A percentile compares a stretch with the other conserved stretches of the same genome.
Conservation (phyloP, 768 basidiomycete genomes). For the Kondoa subrosea region DNA sequence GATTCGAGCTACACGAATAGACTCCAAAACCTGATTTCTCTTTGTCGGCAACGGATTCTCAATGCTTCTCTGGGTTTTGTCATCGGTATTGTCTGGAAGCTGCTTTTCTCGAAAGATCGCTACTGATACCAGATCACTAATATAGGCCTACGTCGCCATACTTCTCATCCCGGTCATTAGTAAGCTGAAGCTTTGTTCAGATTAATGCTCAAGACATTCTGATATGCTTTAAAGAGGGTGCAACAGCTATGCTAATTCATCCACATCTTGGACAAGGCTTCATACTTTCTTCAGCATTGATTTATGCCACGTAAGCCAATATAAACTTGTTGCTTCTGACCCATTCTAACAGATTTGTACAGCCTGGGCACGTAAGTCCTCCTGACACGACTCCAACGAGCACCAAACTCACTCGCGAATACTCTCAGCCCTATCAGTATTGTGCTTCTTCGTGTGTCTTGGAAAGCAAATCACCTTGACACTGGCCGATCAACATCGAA, state of each 20-base stretch:
- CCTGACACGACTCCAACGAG: background rate
- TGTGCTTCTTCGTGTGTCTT: background rate
- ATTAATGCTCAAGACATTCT: background rate
- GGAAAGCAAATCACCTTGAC: background rate
- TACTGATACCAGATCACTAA: background rate
- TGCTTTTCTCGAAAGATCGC: background rate
- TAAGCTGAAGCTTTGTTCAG: background rate
- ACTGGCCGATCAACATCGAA: background rate
- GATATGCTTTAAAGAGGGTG: background rate
- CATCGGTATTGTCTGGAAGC: background rate
- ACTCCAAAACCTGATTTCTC: background rate
- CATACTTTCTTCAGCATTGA: background rate
- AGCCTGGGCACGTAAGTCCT: background rate
- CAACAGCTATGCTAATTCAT: background rate
- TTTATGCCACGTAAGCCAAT: background rate
- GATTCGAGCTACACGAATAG: background rate
- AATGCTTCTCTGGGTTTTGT: background rate
- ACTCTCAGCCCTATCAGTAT: background rate
- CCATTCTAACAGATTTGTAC: background rate
- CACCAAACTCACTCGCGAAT: background rate
- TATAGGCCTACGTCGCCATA: background rate
- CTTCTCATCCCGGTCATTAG: background rate
- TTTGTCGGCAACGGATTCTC: background rate
- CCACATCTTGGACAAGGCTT: background rate
- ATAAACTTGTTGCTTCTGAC: background rate